Evolutionary conservation across 257 asterid genomes (phyloP), one percentile per base, ranked within the genome.

Genomic region (Fraxinus anomala): DNA sequence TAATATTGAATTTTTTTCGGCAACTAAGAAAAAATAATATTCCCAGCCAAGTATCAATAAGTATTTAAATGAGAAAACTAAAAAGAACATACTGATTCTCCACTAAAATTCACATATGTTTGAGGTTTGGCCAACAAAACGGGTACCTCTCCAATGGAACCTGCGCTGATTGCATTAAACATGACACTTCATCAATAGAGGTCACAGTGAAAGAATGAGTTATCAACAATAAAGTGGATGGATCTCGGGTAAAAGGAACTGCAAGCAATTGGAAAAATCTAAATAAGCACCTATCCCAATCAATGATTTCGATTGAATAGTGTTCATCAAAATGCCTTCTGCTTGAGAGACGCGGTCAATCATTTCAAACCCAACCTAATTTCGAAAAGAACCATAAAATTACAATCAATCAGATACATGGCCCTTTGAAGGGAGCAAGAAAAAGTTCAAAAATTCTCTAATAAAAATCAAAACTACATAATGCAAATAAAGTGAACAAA

Each of bases 351-450:
- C 85, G 23, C 88, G 84, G 82, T 96, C 99, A 37, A 96, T 77
- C 97, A 96, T 93, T 87, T 93, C 98, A 79, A 96, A 96, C 31
- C 99, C 98, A 61, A 96, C 94, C 97, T 94, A 84, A 61, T 63
- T 69, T 51, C 16, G 80, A 61, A 75, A 10, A 65, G 37, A 63
- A 5, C 30, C 79, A 21, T 28, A 42, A 61, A 63, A 24, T 40
- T 31, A 49, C 59, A 76, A 70, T 9, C 12, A 61, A 74, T 76
- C 28, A 78, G 77, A 80, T 44, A n/a, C 4, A 31, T 33, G 79
- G 72, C 80, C 73, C 4, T 13, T 56, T 47, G 10, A 10, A 70
- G 37, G 16, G 1, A 72, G 21, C 24, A 8, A 34, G 59, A 26
- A 70, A 37, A 70, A 23, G 28, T 16, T 9, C 40, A 54, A 73